A percentile compares a stretch with the other conserved stretches of the same genome.
Evolutionary conservation across 768 basidiomycete species (phyloP).

Genomic region (Auricularia auricula-judae): DNA sequence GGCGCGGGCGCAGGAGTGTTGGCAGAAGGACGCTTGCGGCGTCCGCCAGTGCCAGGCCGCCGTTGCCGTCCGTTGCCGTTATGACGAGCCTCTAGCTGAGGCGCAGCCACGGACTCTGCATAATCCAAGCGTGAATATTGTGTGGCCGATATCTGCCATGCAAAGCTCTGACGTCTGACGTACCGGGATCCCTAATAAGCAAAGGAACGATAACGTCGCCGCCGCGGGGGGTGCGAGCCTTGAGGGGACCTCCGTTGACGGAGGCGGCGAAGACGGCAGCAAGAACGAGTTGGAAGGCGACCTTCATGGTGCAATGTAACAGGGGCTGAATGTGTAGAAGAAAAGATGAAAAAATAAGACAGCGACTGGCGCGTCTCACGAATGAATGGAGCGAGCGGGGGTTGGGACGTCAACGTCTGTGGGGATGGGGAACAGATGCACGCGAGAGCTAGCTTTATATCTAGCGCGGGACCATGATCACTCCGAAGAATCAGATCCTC

Average conservation of each 20-base stretch:
- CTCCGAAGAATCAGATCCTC: not conserved
- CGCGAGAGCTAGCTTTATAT: not conserved
- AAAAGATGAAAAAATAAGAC: not conserved
- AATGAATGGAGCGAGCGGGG: not conserved
- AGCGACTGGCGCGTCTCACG: not conserved
- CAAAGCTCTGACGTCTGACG: too few relatives aligned
- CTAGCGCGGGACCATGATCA: not conserved
- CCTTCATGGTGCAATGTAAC: not conserved
- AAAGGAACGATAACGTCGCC: too few relatives aligned
- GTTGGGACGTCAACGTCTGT: slow-evolving; percentile 1
- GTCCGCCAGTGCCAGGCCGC: too few relatives aligned
- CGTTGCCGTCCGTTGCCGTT: too few relatives aligned
- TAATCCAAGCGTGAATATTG: too few relatives aligned
- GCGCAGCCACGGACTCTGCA: too few relatives aligned
- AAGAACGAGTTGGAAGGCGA: not conserved
- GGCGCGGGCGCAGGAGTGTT: too few relatives aligned
- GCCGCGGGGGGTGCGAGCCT: too few relatives aligned
- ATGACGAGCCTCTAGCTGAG: too few relatives aligned
- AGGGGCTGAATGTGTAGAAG: not conserved
- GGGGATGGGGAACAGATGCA: not conserved
- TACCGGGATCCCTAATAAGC: too few relatives aligned
- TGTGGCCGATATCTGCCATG: too few relatives aligned
- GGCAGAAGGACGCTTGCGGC: too few relatives aligned
- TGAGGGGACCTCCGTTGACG: not conserved
- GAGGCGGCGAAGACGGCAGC: not conserved